Evolutionary conservation across 495 filamentous ascomycete species (phyloP).

Genomic region (Podospora pseudoanserina): DNA sequence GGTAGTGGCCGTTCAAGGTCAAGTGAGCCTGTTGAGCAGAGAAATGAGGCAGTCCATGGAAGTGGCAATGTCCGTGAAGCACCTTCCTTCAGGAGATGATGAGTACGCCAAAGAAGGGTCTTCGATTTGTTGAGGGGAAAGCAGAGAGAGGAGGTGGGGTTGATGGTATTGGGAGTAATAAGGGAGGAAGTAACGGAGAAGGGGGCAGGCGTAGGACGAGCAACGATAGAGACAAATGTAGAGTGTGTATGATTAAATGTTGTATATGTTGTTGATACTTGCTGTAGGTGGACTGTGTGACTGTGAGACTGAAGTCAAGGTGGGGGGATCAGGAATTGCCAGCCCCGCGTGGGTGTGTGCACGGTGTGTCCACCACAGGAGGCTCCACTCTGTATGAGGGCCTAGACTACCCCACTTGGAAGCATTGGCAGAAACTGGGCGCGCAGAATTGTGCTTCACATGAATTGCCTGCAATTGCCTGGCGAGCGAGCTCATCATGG

Average conservation of each 20-base stretch:
- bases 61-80: not conserved
- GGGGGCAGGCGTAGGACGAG: not conserved
- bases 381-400: not conserved
- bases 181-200: too few species aligned
- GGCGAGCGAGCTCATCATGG: too few species aligned
- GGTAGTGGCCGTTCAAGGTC: not conserved
- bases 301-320: too few species aligned
- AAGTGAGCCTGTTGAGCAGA: not conserved
- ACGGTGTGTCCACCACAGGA: not conserved
- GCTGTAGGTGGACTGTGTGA: too few species aligned
- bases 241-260: too few species aligned
- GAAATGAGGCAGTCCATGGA: not conserved
- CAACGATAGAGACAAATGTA: too few species aligned
- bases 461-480: too few species aligned
- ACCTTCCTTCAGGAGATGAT: not conserved
- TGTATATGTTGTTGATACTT: too few species aligned
- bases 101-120: not conserved
- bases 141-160: not conserved
- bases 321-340: not conserved
- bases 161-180: too few species aligned
- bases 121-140: not conserved
- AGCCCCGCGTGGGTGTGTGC: not conserved
- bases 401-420: not conserved
- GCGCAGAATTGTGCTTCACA: not conserved
- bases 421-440: not conserved